Evolutionary conservation across 257 asterid genomes (phyloP).

Genomic region (Rehmannia glutinosa): DNA sequence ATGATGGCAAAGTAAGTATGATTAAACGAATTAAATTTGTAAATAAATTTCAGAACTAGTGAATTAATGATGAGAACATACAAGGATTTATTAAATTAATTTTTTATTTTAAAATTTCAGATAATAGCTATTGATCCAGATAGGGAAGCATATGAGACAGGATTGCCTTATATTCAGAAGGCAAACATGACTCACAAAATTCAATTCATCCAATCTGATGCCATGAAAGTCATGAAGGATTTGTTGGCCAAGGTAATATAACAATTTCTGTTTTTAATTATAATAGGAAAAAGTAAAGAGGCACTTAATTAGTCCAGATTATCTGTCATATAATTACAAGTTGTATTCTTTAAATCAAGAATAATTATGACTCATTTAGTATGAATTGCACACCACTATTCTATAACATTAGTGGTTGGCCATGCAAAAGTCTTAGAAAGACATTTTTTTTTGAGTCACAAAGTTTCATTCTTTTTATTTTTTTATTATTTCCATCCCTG

Average conservation of each 20-base stretch:
- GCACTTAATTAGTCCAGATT: background rate
- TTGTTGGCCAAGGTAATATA: conserved; percentile 21
- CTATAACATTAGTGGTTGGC: conserved; percentile 8
- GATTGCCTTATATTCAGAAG: conserved; percentile 50
- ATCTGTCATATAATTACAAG: background rate
- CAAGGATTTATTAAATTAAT: no score
- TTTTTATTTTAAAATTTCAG: conserved; percentile 15
- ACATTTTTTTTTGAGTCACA: no score
- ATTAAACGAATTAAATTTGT: no score
- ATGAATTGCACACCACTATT: background rate
- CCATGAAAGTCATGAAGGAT: conserved; percentile 17
- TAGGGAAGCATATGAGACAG: conserved; percentile 42
- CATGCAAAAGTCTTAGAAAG: no score
- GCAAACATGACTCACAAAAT: conserved; percentile 47
- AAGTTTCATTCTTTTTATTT: no score
- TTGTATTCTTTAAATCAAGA: background rate
- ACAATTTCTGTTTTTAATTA: background rate
- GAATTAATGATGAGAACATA: background rate
- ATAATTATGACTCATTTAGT: background rate
- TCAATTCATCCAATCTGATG: conserved; percentile 38
- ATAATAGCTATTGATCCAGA: conserved; percentile 53
- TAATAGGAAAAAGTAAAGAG: background rate
- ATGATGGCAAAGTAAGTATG: conserved; percentile 36
- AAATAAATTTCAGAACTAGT: no score
- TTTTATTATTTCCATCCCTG: no score